Conservation (phyloP, 23 red algal species). For the Chondrus crispus region DNA sequence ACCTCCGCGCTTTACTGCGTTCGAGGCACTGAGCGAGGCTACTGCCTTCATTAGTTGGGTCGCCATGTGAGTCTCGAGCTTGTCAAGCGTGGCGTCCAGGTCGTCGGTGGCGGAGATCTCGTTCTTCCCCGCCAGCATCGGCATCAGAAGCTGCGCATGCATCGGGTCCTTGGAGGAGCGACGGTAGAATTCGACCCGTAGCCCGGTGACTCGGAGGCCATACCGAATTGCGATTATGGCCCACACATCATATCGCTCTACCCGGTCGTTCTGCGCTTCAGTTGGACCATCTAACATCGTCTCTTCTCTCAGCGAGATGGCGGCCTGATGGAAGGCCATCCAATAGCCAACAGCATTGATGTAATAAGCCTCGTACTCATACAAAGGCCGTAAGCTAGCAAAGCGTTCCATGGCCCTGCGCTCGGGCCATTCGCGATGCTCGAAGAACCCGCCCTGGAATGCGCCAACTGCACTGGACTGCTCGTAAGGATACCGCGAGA, state of each 20-base stretch:
- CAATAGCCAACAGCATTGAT: neutral
- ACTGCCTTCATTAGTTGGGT: constrained; percentile 25
- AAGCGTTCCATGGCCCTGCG: neutral
- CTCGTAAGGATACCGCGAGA: constrained; percentile 9
- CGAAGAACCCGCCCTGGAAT: constrained; percentile 13
- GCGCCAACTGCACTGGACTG: neutral
- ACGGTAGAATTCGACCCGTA: constrained; percentile 14
- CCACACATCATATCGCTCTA: neutral
- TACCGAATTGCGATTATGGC: neutral
- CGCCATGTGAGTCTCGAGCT: neutral
- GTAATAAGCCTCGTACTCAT: neutral
- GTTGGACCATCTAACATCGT: neutral
- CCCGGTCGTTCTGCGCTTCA: neutral
- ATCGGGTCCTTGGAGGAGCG: neutral
- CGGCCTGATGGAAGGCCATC: neutral
- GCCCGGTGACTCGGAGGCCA: neutral
- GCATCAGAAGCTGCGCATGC: neutral
- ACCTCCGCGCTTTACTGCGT: too few relatives aligned
- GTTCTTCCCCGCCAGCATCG: neutral
- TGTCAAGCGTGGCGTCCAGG: neutral
- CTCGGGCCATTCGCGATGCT: neutral
- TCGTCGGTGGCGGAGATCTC: neutral
- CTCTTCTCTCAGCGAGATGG: neutral
- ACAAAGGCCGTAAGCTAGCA: neutral
- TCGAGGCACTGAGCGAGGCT: neutral